phyloP scores from a whole-genome alignment of 129 eudicot species.

The Arctium minus region DNA sequence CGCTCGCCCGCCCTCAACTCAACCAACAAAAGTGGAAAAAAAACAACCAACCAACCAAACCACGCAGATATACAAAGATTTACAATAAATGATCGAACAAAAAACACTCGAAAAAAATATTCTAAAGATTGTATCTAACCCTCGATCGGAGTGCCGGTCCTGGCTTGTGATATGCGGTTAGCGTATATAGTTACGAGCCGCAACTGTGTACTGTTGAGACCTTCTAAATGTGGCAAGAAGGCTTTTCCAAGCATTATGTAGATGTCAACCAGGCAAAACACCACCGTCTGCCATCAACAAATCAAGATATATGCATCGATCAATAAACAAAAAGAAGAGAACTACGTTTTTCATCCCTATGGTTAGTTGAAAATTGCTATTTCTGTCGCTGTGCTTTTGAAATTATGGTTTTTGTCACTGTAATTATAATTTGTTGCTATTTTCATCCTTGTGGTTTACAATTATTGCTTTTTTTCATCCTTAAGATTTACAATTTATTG shows the following conservation, averaged over 20 bases:
- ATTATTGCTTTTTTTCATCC: too few species aligned
- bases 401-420: too few species aligned
- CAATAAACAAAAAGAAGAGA: neutral
- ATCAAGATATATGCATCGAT: neutral
- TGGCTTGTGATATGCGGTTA: conserved; percentile 92
- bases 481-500: too few species aligned
- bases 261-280: conserved; percentile 93
- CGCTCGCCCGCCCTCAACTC: neutral
- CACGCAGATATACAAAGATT: neutral
- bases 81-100: neutral
- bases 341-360: neutral
- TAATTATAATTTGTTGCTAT: too few species aligned
- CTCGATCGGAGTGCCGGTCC: conserved; percentile 73
- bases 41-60: neutral
- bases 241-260: conserved; percentile 94
- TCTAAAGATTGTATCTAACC: conserved; percentile 25
- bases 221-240: conserved; percentile 84
- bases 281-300: conserved; percentile 74
- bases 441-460: too few species aligned
- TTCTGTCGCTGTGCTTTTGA: too few species aligned
- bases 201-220: conserved; percentile 86
- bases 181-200: conserved; percentile 94
- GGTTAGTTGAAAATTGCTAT: neutral
- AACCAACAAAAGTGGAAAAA: neutral
- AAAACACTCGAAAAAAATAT: neutral